Base-by-base conservation (phyloP, 2,329 filamentous ascomycete species). In the Lasiodiplodia citricola region DNA sequence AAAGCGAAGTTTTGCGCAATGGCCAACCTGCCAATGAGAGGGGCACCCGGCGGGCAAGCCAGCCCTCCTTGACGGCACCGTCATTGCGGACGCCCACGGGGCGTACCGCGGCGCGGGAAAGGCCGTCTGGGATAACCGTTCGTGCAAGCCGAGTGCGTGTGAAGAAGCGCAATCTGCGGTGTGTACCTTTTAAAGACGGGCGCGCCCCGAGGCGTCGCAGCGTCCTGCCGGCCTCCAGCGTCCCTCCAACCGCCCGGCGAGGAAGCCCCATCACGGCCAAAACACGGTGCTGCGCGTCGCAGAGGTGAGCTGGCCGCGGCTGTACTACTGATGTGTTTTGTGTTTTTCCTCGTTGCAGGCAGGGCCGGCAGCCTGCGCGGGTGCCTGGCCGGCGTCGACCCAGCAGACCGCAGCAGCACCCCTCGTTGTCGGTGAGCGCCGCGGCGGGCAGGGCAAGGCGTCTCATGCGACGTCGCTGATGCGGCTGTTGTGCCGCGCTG, bases 61-160 rank as follows among this genome's bases (percentile, higher is more conserved):
- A 63, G 58, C 58, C 58, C 58, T 50, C 28, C 44, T 50, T 44
- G 58, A 63, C 58, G 56, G 44, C 60, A 31, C 47, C 44, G 60
- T 64, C 60, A 25, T 52, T 64, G 60, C 47, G 60, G 60, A 64
- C 47, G 60, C 28, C 47, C 60, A 64, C 60, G 60, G 60, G 60
- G 51, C 60, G 60, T 64, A 64, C 60, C 60, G 60, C 60, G 60
- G 60, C 60, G 60, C 60, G 60, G 60, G 60, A 64, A 64, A 64
- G 60, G 51, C 60, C 60, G 60, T n/a, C 60, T 52, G 44, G 60
- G 28, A 64, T 64, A 28, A n/a, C 31, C 47, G 60, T 64, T 64
- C 60, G 58, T 63, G 58, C 58, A 63, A 51, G 25, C 25, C 58
- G 60, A 64, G 28, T 52, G 28, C 60, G 44, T 23, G 60, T 64